Base-by-base conservation (phyloP, 441 rosid genomes). In the Euphorbia schlechtendalii region DNA sequence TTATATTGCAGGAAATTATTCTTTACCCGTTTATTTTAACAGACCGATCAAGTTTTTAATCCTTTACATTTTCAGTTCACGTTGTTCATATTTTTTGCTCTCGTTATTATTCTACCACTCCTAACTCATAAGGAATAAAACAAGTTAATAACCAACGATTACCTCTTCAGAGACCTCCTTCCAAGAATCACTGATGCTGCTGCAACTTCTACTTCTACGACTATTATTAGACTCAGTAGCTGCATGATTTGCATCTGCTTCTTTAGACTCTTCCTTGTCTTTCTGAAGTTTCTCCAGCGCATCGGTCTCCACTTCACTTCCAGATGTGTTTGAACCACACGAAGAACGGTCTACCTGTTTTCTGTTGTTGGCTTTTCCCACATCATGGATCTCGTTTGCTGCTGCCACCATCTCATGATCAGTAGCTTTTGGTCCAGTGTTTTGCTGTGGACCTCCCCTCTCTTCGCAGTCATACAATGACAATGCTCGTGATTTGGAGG, bases 161-260 rank as follows among this genome's bases (percentile, higher is more conserved):
- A 88, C 98, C 98, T 53, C 96, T 78, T 90, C 84, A 25, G 98
- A 93, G 65, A 93, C 98, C 73, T 80, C 94, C 69, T 90, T 93
- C 97, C 97, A 85, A 14, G 90, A 83, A 73, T 92, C 98, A 28
- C 65, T 74, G 36, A 45, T 38, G 75, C 32, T 85, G 81, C 75
- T 71, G 62, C 69, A 72, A 75, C 79, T 85, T 78, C 86, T 81
- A 72, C 71, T 56, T 34, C 91, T 87, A 56, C 92, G 96, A 67
- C 74, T 73, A 66, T 51, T 74, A 65, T 51, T 74, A 65, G 75
- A 72, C 65, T 90, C 98, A 4, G 45, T 17, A 28, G 70, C 66
- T 60, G 59, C 71, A 75, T 75, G 78, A 65, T 77, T 78, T 32
- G 73, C 73, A 75, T 85, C 96, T 56, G 70, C 75, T 74, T 76